Percentiles rank a stretch among this genome's conserved stretches.
phyloP scores from a whole-genome alignment of 225 moss, liverwort and hornwort genomes.

The Physcomitrium patens region DNA sequence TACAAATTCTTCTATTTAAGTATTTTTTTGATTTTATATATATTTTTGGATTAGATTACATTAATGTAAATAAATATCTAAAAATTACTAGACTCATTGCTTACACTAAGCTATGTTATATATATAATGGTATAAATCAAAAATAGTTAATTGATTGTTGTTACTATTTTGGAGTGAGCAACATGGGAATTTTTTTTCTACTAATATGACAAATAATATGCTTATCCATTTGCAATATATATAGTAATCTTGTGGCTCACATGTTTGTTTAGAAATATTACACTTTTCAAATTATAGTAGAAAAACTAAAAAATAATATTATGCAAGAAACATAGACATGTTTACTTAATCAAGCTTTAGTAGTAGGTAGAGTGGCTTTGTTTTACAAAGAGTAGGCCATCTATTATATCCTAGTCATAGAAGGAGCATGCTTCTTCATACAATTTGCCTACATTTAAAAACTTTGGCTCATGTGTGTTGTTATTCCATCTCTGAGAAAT shows the following conservation, averaged over 20 bases:
- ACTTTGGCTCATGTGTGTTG: conserved; percentile 75
- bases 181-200: neutral
- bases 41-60: neutral
- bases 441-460: conserved; percentile 89
- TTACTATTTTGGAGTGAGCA: neutral
- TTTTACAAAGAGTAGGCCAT: conserved; percentile 83
- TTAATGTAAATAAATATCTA: neutral
- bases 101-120: neutral
- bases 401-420: conserved; percentile 91
- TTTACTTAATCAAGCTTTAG: conserved; percentile 91
- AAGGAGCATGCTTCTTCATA: conserved; percentile 90
- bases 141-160: neutral
- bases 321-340: conserved; percentile 99
- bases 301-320: conserved; percentile 90
- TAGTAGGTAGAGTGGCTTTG: conserved; percentile 76
- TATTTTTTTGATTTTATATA: neutral
- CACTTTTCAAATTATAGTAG: conserved; percentile 98
- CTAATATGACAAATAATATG: neutral
- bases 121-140: neutral
- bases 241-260: conserved; percentile 29
- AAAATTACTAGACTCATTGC: neutral
- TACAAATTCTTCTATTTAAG: neutral
- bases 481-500: neutral
- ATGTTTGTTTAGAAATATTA: conserved; percentile 94
- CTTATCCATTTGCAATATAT: neutral